Evolutionary conservation across 495 filamentous ascomycete species (phyloP).

Genomic region (Neurospora intermedia): DNA sequence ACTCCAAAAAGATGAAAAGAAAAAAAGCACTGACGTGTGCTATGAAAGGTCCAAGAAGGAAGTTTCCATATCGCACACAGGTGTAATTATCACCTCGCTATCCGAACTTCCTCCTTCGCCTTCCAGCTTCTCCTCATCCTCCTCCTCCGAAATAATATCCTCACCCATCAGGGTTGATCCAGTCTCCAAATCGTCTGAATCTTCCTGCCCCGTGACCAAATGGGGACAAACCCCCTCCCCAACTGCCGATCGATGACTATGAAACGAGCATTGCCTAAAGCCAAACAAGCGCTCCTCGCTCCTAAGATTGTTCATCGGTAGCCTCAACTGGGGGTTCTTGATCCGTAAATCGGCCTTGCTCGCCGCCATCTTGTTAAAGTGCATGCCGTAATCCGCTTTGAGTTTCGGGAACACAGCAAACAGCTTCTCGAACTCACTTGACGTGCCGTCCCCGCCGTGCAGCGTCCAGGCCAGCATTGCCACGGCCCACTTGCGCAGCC

Average conservation of each 20-base stretch:
- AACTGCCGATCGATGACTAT: constrained; percentile 32
- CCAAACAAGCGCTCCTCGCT: constrained; percentile 38
- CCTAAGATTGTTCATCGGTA: constrained; percentile 32
- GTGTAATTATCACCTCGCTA: constrained; percentile 12
- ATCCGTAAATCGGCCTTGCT: constrained; percentile 32
- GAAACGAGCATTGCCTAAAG: constrained; percentile 39
- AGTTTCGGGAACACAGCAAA: constrained; percentile 29
- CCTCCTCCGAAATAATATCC: not conserved
- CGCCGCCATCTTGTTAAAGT: constrained; percentile 31
- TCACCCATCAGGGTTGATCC: not conserved
- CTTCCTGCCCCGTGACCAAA: not conserved
- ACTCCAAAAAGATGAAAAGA: not conserved
- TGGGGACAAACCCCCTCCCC: constrained; percentile 36
- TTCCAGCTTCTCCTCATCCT: constrained; percentile 4
- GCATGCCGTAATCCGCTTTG: constrained; percentile 30
- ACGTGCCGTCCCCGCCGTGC: constrained; percentile 12
- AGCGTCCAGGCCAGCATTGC: constrained; percentile 39
- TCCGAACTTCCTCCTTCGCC: constrained; percentile 7
- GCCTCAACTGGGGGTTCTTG: constrained; percentile 39
- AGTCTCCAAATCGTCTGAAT: not conserved
- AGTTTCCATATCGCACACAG: constrained; percentile 14
- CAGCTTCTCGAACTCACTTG: constrained; percentile 22
- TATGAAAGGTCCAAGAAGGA: constrained; percentile 20
- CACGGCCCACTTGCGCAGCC: constrained; percentile 37
- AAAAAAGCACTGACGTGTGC: not conserved